Evolutionary conservation across 1,284 basidiomycete species (phyloP).

Genomic region (Malassezia equina): DNA sequence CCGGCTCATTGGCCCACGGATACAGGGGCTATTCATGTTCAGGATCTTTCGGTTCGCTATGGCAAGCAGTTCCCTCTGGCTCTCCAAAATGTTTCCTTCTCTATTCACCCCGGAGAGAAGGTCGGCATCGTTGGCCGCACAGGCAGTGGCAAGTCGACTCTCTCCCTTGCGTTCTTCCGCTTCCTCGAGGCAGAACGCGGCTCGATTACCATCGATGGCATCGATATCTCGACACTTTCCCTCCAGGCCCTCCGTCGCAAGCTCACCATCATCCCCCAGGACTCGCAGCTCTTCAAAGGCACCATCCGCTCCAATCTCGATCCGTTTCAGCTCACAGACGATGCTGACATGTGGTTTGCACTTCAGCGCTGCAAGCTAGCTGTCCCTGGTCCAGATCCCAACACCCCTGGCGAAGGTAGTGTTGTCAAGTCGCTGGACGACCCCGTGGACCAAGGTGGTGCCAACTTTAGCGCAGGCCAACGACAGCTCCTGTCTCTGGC

Average conservation of each 20-base stretch:
- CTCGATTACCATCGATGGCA: constrained; percentile 71
- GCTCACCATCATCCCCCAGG: constrained; percentile 81
- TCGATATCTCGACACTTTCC: constrained; percentile 78
- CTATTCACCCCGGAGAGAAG: constrained; percentile 42
- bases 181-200: constrained; percentile 76
- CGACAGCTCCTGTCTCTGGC: constrained; percentile 55
- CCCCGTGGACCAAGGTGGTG: constrained; percentile 52
- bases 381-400: constrained; percentile 1
- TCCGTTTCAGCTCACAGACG: constrained; percentile 64
- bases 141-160: constrained; percentile 74
- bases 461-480: constrained; percentile 53
- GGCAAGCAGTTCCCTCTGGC: constrained; percentile 44
- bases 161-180: constrained; percentile 87
- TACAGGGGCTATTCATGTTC: constrained; percentile 37
- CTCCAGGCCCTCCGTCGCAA: constrained; percentile 71
- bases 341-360: constrained; percentile 56
- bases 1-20: constrained; percentile 47
- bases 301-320: constrained; percentile 48
- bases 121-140: constrained; percentile 55
- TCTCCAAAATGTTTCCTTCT: constrained; percentile 37
- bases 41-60: constrained; percentile 44
- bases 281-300: constrained; percentile 52
- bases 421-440: constrained; percentile 52
- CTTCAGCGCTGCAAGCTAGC: constrained; percentile 51
- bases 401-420: constrained; percentile 45